phyloP scores from a whole-genome alignment of 192 early-diverging fungal species.

The Backusella psychrophila region DNA sequence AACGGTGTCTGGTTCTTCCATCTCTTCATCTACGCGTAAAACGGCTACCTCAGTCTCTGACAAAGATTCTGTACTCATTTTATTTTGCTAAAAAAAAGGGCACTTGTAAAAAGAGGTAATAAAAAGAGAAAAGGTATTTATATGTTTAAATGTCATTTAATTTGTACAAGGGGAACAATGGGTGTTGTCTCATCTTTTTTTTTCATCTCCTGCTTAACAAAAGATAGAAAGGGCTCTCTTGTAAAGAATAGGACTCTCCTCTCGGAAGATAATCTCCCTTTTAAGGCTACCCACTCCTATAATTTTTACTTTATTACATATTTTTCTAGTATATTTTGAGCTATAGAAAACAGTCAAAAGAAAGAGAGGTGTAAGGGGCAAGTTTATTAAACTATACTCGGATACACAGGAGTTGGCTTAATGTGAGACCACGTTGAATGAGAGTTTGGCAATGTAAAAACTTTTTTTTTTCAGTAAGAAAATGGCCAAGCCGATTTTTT shows the following conservation, averaged over 20 bases:
- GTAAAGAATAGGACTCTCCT: background rate
- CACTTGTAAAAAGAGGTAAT: background rate
- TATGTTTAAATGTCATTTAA: background rate
- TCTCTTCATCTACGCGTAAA: background rate
- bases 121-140: background rate
- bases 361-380: background rate
- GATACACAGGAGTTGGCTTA: background rate
- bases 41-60: background rate
- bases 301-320: background rate
- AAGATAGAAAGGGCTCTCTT: background rate
- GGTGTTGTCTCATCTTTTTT: background rate
- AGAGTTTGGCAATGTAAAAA: too few relatives aligned
- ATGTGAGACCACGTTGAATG: background rate
- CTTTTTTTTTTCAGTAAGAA: too few relatives aligned
- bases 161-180: background rate
- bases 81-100: background rate
- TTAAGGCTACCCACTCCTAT: background rate
- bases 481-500: too few relatives aligned
- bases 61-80: background rate
- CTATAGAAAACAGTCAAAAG: too few relatives aligned
- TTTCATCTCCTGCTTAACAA: background rate
- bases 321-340: background rate
- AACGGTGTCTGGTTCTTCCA: background rate
- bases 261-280: background rate
- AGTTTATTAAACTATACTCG: background rate